Conservation (phyloP, 208 protist genomes). For the Crithidia bombi region DNA sequence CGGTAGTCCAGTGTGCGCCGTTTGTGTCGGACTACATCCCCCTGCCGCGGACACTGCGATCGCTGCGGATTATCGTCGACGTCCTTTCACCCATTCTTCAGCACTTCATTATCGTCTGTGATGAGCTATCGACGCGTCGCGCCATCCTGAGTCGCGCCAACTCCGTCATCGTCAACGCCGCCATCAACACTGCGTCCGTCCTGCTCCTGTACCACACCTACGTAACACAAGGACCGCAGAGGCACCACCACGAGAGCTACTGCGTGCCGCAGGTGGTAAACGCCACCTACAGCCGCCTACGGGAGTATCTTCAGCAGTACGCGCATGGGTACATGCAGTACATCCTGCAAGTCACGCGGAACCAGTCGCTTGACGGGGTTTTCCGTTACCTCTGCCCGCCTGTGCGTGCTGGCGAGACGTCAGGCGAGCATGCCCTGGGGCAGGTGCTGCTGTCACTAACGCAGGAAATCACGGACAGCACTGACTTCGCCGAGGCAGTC, state of each 20-base stretch:
- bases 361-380: slow-evolving; percentile 25
- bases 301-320: slow-evolving; percentile 58
- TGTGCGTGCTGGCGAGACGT: slow-evolving; percentile 14
- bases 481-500: slow-evolving; percentile 73
- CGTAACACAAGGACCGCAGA: slow-evolving; percentile 16
- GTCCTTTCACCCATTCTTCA: slow-evolving; percentile 80
- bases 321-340: slow-evolving; percentile 40
- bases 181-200: slow-evolving; percentile 60
- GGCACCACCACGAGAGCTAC: slow-evolving; percentile 26
- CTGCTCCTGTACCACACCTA: slow-evolving; percentile 78
- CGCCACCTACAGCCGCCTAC: slow-evolving; percentile 54
- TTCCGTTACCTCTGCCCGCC: slow-evolving; percentile 48
- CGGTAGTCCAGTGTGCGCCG: slow-evolving; percentile 65
- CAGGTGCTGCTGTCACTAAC: slow-evolving; percentile 58
- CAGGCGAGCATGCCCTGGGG: slow-evolving; percentile 50
- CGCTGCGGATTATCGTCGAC: slow-evolving; percentile 80
- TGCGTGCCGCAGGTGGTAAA: slow-evolving; percentile 44
- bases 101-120: slow-evolving; percentile 85
- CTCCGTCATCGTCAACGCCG: slow-evolving; percentile 80
- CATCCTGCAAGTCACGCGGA: slow-evolving; percentile 39
- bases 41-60: slow-evolving; percentile 50
- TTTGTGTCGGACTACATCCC: slow-evolving; percentile 80
- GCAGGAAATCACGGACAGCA: slow-evolving; percentile 64
- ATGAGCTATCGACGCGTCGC: slow-evolving; percentile 56
- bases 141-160: slow-evolving; percentile 76